phyloP scores from a whole-genome alignment of 139 green algal species.

The Auxenochlorella protothecoides region DNA sequence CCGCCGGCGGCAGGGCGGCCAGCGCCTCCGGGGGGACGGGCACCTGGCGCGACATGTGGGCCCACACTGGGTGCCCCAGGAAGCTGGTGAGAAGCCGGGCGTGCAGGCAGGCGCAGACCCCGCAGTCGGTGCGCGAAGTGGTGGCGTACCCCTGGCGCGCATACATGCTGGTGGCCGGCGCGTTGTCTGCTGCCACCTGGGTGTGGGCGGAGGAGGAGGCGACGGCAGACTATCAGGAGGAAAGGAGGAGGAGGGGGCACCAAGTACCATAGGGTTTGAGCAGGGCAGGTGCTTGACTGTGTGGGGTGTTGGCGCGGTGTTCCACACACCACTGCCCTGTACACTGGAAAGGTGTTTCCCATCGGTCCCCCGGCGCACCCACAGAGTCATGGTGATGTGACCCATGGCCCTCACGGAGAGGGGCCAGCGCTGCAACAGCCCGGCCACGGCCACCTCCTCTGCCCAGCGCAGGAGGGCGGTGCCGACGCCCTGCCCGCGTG shows the following conservation, averaged over 20 bases:
- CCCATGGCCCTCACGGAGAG: constrained; percentile 7
- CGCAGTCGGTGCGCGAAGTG: constrained; percentile 6
- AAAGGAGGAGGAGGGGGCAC: no score
- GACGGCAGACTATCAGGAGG: background rate
- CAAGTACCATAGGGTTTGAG: background rate
- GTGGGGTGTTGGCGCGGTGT: no score
- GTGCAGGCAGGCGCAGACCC: constrained; percentile 13
- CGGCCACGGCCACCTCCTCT: constrained; percentile 2
- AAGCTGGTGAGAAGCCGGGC: constrained; percentile 7
- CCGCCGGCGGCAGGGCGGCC: no score
- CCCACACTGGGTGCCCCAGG: constrained; percentile 10
- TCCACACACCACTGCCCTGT: background rate
- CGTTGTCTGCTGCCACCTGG: constrained; percentile 25
- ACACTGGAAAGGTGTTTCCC: background rate
- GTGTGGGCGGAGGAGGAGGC: background rate
- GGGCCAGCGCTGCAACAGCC: background rate
- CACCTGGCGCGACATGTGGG: no score
- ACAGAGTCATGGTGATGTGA: constrained; percentile 12
- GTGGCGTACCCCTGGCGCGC: constrained; percentile 5
- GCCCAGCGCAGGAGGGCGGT: constrained; percentile 19
- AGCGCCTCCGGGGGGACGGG: no score
- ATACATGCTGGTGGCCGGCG: constrained; percentile 11
- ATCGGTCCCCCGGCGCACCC: constrained; percentile 4
- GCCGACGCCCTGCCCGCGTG: constrained; percentile 22
- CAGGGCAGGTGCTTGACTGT: background rate